These are phyloP conservation scores for Coemansia sp. DNA, from an alignment of 192 early-diverging fungal species.

Conservation along the genomic window DNA sequence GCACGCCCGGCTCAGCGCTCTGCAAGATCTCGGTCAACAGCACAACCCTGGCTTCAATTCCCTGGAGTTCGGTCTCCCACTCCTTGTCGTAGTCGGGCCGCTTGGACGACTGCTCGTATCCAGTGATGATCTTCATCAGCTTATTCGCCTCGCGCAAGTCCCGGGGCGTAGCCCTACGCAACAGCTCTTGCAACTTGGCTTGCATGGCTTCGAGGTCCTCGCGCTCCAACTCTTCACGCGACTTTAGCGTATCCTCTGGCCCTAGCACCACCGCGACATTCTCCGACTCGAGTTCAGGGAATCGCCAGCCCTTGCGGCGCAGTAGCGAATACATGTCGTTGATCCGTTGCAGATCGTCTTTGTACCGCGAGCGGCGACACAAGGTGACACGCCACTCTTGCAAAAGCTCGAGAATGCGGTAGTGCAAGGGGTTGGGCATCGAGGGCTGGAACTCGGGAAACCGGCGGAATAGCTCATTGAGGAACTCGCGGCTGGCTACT, in stretches of 20 bases:
- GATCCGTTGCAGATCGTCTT: conserved; percentile 92
- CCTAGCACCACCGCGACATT: conserved; percentile 52
- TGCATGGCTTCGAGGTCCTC: conserved; percentile 77
- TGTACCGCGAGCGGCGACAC: conserved; percentile 84
- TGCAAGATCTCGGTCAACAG: conserved; percentile 83
- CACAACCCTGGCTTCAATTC: conserved; percentile 73
- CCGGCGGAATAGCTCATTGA: conserved; percentile 90
- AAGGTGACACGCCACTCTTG: conserved; percentile 94
- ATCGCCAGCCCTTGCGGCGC: conserved; percentile 75
- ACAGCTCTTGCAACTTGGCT: conserved; percentile 92
- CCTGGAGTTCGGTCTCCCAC: conserved; percentile 77
- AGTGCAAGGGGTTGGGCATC: conserved; percentile 72
- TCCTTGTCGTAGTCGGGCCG: conserved; percentile 78
- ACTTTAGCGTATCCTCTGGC: conserved; percentile 68
- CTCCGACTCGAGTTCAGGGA: conserved; percentile 46
- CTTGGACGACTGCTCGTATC: conserved; percentile 76
- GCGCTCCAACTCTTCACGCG: conserved; percentile 91
- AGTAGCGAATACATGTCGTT: conserved; percentile 93
- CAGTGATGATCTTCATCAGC: conserved; percentile 97
- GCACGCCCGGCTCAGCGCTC: conserved; percentile 63
- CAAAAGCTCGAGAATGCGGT: conserved; percentile 88
- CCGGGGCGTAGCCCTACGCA: conserved; percentile 89
- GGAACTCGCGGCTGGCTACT: conserved; percentile 93
- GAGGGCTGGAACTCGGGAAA: conserved; percentile 87
- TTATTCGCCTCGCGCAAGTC: conserved; percentile 96